phyloP scores from a whole-genome alignment of 1,284 basidiomycete genomes.

The Athelia psychrophila region DNA sequence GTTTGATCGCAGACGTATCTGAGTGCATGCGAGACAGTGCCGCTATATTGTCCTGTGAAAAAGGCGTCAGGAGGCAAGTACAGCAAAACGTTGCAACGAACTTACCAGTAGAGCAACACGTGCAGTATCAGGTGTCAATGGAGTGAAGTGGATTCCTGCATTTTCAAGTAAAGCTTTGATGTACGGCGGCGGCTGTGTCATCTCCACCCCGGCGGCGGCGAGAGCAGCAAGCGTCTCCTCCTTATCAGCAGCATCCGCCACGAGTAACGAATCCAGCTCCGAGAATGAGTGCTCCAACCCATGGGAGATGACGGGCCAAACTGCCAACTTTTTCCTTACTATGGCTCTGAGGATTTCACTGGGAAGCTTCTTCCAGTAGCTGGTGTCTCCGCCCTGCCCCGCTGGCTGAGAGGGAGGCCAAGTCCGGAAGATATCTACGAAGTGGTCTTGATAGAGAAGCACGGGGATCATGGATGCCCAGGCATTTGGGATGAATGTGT shows the following conservation, averaged over 20 bases:
- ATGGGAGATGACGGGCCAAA: slow-evolving; percentile 31
- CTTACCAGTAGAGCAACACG: slow-evolving; percentile 20
- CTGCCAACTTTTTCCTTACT: slow-evolving; percentile 11
- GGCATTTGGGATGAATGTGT: slow-evolving; percentile 31
- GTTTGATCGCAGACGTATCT: neutral
- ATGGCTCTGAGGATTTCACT: slow-evolving; percentile 19
- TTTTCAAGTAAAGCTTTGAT: slow-evolving; percentile 23
- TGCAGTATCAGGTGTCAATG: slow-evolving; percentile 12
- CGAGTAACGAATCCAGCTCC: slow-evolving; percentile 17
- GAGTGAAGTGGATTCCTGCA: slow-evolving; percentile 4
- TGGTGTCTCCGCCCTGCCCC: slow-evolving; percentile 31
- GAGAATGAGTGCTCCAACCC: slow-evolving; percentile 7
- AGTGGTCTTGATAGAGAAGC: slow-evolving; percentile 13
- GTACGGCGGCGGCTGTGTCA: slow-evolving; percentile 29
- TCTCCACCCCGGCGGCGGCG: slow-evolving; percentile 22
- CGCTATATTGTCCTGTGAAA: too few relatives aligned
- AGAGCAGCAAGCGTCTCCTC: slow-evolving; percentile 20
- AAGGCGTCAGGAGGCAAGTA: too few relatives aligned
- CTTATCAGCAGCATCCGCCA: slow-evolving; percentile 18
- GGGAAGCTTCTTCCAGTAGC: slow-evolving; percentile 32
- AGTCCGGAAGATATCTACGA: slow-evolving; percentile 26
- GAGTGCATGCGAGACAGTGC: too few relatives aligned
- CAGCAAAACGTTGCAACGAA: neutral
- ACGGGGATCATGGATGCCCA: slow-evolving; percentile 24
- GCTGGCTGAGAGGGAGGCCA: slow-evolving; percentile 32